Base-by-base conservation (phyloP, 495 filamentous ascomycete genomes). In the Peziza echinospora region DNA sequence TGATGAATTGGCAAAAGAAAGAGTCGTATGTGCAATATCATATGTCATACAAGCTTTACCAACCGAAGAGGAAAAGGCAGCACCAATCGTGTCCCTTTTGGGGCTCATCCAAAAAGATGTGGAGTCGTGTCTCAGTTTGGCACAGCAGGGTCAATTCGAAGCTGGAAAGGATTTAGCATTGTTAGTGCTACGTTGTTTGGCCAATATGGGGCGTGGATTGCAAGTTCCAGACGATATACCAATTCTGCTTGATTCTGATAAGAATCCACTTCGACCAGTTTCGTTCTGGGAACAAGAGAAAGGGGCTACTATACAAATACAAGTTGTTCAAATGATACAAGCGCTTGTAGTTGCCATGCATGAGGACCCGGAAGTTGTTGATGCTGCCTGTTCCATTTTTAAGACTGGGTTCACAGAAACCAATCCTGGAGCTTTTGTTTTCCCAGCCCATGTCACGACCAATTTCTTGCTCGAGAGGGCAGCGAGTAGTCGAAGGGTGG, bases 21-120 rank as follows among this genome's bases (percentile, higher is more conserved):
- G 71, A 40, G 73, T 96, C 2, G 62, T 93, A 10, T 80, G 82
- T 48, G 84, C 77, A 6, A 87, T 94, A 46, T 75, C 84, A 6
- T 75, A 77, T 11, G 82, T 96, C 46, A 74, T 92, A 26, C 84
- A 93, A 54, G 82, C 79, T 26, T 62, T 89, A 23, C 66, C 71
- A 5, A 63, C 70, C 0, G 77, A 89, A 45, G 63, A 69, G 30
- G 62, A 71, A 30, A 81, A 81, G 57, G 60, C 73, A 2, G 64
- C 60, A 23, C 73, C 72, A 2, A 63, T 91, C 8, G 69, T 73
- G 44, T 63, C 70, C 45, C 68, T 96, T 9, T 63, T 93, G 8
- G 57, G 58, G 9, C 76, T 76, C 48, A 68, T 93, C 42, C 72
- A 73, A 39, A 47, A 58, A 19, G 80, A 86, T 51, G 64, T 76